Evolutionary conservation across 1,284 basidiomycete genomes (phyloP).

Genomic region (Fomitopsis palustris): DNA sequence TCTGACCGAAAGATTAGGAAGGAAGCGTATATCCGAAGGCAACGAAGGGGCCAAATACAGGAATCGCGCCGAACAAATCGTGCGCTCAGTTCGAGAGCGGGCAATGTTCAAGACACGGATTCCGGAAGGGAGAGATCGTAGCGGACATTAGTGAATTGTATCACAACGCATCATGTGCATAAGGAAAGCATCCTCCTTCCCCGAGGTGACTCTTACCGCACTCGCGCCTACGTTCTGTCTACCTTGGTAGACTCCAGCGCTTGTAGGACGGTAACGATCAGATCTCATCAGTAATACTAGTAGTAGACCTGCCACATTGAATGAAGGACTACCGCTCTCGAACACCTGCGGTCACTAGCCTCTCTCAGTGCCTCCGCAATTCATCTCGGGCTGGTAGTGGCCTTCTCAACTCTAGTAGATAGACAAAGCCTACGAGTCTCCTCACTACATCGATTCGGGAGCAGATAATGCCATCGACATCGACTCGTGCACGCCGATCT

Average conservation of each 20-base stretch:
- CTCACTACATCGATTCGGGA: not conserved
- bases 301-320: no score
- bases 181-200: not conserved
- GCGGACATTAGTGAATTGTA: not conserved
- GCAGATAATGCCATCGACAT: not conserved
- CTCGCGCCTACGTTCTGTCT: no score
- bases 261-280: not conserved
- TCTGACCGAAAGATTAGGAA: slow-evolving; percentile 9
- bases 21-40: slow-evolving; percentile 27
- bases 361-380: no score
- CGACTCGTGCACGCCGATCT: not conserved
- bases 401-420: no score
- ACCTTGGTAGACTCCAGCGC: no score
- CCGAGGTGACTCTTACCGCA: no score
- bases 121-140: slow-evolving; percentile 66
- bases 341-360: no score
- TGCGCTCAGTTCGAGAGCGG: slow-evolving; percentile 47
- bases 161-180: not conserved
- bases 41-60: slow-evolving; percentile 22
- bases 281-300: no score
- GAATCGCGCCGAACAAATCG: slow-evolving; percentile 37
- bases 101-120: slow-evolving; percentile 65
- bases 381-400: no score
- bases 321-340: no score
- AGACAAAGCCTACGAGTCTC: no score